These are phyloP conservation scores for Aspergillus ellipticus DNA, from an alignment of 495 filamentous ascomycete species.

Conservation along the genomic window DNA sequence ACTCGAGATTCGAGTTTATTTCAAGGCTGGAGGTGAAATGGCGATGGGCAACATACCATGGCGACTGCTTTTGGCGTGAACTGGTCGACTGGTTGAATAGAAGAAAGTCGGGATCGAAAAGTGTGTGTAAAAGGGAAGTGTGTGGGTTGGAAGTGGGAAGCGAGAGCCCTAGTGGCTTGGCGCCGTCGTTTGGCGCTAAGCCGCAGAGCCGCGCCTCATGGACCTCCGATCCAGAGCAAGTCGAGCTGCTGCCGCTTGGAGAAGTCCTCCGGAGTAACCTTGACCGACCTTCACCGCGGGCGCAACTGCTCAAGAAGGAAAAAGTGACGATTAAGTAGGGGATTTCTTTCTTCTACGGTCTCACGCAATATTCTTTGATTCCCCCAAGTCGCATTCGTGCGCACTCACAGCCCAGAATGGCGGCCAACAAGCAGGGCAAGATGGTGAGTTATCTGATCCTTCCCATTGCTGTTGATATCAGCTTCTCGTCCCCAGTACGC, in stretches of 20 bases:
- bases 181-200: slow-evolving; percentile 20
- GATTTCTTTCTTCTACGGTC: slow-evolving; percentile 20
- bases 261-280: slow-evolving; percentile 2
- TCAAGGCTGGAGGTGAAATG: slow-evolving; percentile 4
- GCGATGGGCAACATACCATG: slow-evolving; percentile 42
- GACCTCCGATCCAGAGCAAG: slow-evolving; percentile 1
- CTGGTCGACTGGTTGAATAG: slow-evolving; percentile 44
- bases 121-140: slow-evolving; percentile 41
- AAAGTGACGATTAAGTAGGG: slow-evolving; percentile 24
- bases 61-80: slow-evolving; percentile 42
- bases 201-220: slow-evolving; percentile 23
- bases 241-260: slow-evolving; percentile 3
- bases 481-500: not conserved
- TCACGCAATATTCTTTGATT: slow-evolving; percentile 51
- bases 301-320: slow-evolving; percentile 17
- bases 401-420: slow-evolving; percentile 61
- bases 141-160: slow-evolving; percentile 43
- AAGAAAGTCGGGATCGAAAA: slow-evolving; percentile 30
- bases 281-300: slow-evolving; percentile 3
- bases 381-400: slow-evolving; percentile 65
- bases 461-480: slow-evolving; percentile 24
- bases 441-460: slow-evolving; percentile 71
- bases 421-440: slow-evolving; percentile 92
- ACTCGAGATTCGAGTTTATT: not conserved
- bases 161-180: slow-evolving; percentile 42